Conservation (phyloP, 352 stramenopile genomes). For the Blastocystis sp. region DNA sequence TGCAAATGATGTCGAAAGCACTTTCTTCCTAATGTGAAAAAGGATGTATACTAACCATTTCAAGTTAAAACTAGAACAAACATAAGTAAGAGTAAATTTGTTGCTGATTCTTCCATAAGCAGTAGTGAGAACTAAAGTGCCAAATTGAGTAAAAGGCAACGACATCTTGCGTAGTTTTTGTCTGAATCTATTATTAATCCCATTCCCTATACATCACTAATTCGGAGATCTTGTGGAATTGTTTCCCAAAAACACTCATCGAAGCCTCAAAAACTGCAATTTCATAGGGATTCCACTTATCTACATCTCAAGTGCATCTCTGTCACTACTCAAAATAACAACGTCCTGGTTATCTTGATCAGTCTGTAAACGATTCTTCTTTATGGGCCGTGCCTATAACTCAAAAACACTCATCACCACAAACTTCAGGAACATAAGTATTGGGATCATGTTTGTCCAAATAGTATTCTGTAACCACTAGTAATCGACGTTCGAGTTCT, state of each 20-base stretch:
- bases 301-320: background rate
- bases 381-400: background rate
- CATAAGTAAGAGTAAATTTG: background rate
- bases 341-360: slow-evolving; percentile 47
- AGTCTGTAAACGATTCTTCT: background rate
- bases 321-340: background rate
- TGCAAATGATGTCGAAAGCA: background rate
- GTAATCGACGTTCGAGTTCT: slow-evolving; percentile 22
- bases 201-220: background rate
- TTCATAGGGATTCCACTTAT: slow-evolving; percentile 60
- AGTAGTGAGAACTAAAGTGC: slow-evolving; percentile 58
- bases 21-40: background rate
- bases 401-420: background rate
- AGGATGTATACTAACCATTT: background rate
- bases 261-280: slow-evolving; percentile 65
- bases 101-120: slow-evolving; percentile 63
- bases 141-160: slow-evolving; percentile 59
- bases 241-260: slow-evolving; percentile 48
- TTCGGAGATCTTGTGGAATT: slow-evolving; percentile 35
- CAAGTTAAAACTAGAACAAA: background rate
- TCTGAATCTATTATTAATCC: background rate
- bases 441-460: slow-evolving; percentile 7
- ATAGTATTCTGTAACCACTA: slow-evolving; percentile 42
- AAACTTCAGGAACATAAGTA: background rate
- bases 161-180: slow-evolving; percentile 55